Conservation (phyloP, 805 yeast genomes). For the Candida gorgasii region DNA sequence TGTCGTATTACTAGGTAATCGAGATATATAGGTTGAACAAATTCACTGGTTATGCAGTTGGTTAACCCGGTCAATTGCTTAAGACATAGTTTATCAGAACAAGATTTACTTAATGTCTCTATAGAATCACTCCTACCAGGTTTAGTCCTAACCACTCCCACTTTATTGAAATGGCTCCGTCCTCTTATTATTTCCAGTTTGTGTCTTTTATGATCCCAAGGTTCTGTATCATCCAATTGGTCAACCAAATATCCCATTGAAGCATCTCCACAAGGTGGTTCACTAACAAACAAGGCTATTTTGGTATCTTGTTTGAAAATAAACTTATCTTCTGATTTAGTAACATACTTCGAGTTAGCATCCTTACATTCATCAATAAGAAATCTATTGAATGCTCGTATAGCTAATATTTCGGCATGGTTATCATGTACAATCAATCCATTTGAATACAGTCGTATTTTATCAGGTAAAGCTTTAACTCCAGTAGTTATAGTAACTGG, state of each 20-base stretch:
- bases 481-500: slow-evolving; percentile 72
- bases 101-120: slow-evolving; percentile 74
- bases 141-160: slow-evolving; percentile 81
- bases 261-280: slow-evolving; percentile 90
- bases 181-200: slow-evolving; percentile 49
- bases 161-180: slow-evolving; percentile 51
- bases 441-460: slow-evolving; percentile 36
- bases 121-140: slow-evolving; percentile 88
- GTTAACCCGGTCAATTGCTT: slow-evolving; percentile 59
- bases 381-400: slow-evolving; percentile 68
- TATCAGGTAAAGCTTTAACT: slow-evolving; percentile 72
- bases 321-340: slow-evolving; percentile 20
- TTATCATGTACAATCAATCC: slow-evolving; percentile 81
- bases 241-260: slow-evolving; percentile 50
- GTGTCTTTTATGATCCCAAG: slow-evolving; percentile 21
- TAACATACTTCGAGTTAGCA: slow-evolving; percentile 11
- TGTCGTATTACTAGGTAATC: slow-evolving; percentile 52
- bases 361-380: slow-evolving; percentile 49
- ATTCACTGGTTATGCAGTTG: slow-evolving; percentile 43
- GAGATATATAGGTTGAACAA: slow-evolving; percentile 38
- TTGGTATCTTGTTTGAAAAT: slow-evolving; percentile 35
- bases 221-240: slow-evolving; percentile 13
- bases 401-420: slow-evolving; percentile 83
- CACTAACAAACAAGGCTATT: slow-evolving; percentile 66
- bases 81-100: slow-evolving; percentile 79